A percentile compares a stretch with the other conserved stretches of the same genome.
These are phyloP conservation scores for Eucalyptus marginata DNA, from an alignment of 345 rosid species.

Conservation along the genomic window DNA sequence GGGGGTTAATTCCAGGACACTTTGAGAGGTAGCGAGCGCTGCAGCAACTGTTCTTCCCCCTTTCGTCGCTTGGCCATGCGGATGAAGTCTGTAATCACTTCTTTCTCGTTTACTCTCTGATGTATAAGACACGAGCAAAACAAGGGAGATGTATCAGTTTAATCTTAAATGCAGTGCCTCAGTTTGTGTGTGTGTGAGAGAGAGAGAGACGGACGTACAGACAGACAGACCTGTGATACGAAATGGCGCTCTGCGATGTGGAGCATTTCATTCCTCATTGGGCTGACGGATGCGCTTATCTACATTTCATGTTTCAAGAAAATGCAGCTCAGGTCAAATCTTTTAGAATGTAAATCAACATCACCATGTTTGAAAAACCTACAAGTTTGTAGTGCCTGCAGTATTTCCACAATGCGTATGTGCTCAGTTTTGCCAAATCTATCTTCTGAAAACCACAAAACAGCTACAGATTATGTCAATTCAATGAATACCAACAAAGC, in stretches of 20 bases:
- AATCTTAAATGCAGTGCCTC: not conserved
- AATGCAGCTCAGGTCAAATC: not conserved
- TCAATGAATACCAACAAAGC: not conserved
- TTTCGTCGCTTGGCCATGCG: not conserved
- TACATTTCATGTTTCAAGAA: not conserved
- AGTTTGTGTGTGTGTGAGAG: not conserved
- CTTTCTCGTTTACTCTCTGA: not conserved
- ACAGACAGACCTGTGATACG: not conserved
- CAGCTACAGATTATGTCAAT: not conserved
- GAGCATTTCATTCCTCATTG: not conserved
- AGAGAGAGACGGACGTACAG: not conserved
- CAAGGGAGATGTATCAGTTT: not conserved
- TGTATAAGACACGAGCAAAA: not conserved
- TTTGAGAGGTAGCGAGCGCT: not conserved
- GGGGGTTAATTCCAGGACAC: not conserved
- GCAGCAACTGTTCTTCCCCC: not conserved
- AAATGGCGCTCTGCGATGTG: not conserved
- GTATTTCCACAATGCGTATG: not conserved
- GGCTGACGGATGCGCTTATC: not conserved
- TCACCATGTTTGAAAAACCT: not conserved
- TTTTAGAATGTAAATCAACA: not conserved
- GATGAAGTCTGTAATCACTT: not conserved
- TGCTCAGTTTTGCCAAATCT: not conserved
- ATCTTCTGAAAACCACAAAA: not conserved
- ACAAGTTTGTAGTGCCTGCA: slow-evolving; percentile 2